Evolutionary conservation across 139 green algal genomes (phyloP), one percentile per base, ranked within the genome.

Genomic region (Chlorella sp.): DNA sequence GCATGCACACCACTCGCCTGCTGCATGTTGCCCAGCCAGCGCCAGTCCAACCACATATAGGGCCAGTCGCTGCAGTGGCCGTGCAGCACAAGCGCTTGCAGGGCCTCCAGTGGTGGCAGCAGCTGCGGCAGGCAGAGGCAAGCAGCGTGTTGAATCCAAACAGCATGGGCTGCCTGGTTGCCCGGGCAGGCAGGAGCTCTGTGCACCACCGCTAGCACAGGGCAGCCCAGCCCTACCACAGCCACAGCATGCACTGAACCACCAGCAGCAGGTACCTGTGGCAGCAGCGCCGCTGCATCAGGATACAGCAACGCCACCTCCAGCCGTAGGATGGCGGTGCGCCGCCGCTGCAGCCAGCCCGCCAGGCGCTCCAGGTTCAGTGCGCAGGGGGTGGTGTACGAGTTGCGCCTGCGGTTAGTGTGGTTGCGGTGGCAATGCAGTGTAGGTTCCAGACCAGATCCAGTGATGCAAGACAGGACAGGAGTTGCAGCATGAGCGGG

Each of bases 331-430:
- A 82, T 57, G 36, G 76, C 60, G 9, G 30, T 7, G 4, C 17
- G 30, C 32, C 76, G 57, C 11, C 25, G 76, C 36, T 25, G 23
- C 47, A 82, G 76, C 76, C 76, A 82, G 23, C 60, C 57, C 12
- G 76, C 56, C 57, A 82, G 32, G 36, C 76, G 76, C 25, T 57
- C 26, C 30, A 62, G 4, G 26, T 73, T 57, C 3, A 82, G 76
- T 23, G 76, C 76, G 36, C 76, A 82, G 36, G 76, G 76, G 4
- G 76, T 82, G 25, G 76, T 82, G 60, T 82, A 82, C 23, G 36
- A 62, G 76, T 82, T 82, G 56, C 76, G 76, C 76, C 76, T 82
- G 60, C 74, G 23, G 18, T n/a, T 23, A 38, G 74, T 32, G 20
- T 23, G 18, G 30, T 11, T 2, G 16, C 20, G 2, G 23, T 34